A percentile compares a stretch with the other conserved stretches of the same genome.
Conservation (phyloP, 2,329 filamentous ascomycete genomes). For the Xylariales sp. region DNA sequence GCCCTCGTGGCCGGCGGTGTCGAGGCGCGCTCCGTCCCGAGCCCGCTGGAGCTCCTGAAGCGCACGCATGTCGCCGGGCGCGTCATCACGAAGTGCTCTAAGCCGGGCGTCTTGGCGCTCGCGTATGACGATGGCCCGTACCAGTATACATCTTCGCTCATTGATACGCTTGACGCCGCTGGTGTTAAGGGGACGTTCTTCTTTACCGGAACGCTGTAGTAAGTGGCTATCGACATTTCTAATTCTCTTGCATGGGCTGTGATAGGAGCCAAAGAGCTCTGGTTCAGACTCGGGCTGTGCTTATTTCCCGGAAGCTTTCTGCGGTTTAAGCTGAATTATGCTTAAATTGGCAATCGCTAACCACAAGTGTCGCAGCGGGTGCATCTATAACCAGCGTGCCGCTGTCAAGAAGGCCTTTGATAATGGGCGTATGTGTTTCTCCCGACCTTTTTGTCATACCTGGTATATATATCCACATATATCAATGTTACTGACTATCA, state of each 20-base stretch:
- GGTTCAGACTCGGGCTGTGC: no score
- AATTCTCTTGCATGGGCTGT: no score
- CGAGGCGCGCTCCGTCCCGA: constrained; percentile 48
- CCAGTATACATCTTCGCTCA: constrained; percentile 59
- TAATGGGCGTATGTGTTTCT: constrained; percentile 53
- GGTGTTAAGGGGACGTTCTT: constrained; percentile 66
- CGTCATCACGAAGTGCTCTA: constrained; percentile 59
- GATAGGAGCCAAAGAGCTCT: no score
- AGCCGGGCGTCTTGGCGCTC: constrained; percentile 60
- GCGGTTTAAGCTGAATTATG: no score
- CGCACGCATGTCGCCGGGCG: constrained; percentile 55
- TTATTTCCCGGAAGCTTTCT: no score
- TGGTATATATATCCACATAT: neutral
- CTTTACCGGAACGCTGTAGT: constrained; percentile 62
- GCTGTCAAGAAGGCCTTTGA: constrained; percentile 66
- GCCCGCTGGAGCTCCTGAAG: constrained; percentile 56
- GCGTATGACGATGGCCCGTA: constrained; percentile 67
- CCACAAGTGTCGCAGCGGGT: constrained; percentile 46
- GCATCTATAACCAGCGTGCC: constrained; percentile 61
- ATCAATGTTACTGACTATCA: constrained; percentile 5
- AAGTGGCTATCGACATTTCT: neutral
- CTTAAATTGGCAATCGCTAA: neutral
- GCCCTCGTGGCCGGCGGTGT: constrained; percentile 40
- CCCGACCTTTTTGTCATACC: neutral
- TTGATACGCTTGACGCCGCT: constrained; percentile 62